Evolutionary conservation across 352 stramenopile species (phyloP).

Genomic region (Plasmopara viticola): DNA sequence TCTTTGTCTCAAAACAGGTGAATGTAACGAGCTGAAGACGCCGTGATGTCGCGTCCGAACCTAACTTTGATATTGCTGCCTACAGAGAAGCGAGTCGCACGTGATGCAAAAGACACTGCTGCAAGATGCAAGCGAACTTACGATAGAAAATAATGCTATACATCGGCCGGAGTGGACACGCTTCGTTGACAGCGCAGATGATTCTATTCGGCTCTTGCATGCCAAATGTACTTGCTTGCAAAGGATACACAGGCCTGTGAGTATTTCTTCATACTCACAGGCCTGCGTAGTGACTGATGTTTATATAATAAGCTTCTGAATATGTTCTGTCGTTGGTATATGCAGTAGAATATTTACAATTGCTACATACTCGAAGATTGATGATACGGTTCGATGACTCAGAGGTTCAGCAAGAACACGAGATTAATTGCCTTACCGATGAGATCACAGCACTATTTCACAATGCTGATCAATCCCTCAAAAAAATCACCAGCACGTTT

Average conservation of each 20-base stretch:
- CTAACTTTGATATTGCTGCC: slow-evolving; percentile 2
- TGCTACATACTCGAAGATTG: slow-evolving; percentile 65
- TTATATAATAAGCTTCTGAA: neutral
- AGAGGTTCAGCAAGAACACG: slow-evolving; percentile 57
- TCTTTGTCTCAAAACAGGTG: slow-evolving; percentile 58
- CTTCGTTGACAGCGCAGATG: slow-evolving; percentile 58
- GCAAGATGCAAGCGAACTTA: slow-evolving; percentile 46
- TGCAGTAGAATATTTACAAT: slow-evolving; percentile 74
- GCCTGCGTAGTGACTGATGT: neutral
- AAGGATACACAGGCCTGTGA: neutral
- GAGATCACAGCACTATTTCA: slow-evolving; percentile 66
- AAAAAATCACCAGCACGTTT: slow-evolving; percentile 60
- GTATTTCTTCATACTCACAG: neutral
- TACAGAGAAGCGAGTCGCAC: slow-evolving; percentile 38
- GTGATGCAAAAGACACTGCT: slow-evolving; percentile 61
- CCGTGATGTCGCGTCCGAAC: neutral
- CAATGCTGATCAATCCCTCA: slow-evolving; percentile 54
- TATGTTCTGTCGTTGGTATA: neutral
- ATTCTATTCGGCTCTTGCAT: slow-evolving; percentile 54
- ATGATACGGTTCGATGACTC: slow-evolving; percentile 80
- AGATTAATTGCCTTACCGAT: slow-evolving; percentile 61
- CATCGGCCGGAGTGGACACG: slow-evolving; percentile 55
- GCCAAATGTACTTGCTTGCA: slow-evolving; percentile 42
- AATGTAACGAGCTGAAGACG: neutral
- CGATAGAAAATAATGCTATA: slow-evolving; percentile 17